These are phyloP conservation scores for Globisporangium sylvaticum DNA, from an alignment of 352 stramenopile genomes.

Conservation along the genomic window DNA sequence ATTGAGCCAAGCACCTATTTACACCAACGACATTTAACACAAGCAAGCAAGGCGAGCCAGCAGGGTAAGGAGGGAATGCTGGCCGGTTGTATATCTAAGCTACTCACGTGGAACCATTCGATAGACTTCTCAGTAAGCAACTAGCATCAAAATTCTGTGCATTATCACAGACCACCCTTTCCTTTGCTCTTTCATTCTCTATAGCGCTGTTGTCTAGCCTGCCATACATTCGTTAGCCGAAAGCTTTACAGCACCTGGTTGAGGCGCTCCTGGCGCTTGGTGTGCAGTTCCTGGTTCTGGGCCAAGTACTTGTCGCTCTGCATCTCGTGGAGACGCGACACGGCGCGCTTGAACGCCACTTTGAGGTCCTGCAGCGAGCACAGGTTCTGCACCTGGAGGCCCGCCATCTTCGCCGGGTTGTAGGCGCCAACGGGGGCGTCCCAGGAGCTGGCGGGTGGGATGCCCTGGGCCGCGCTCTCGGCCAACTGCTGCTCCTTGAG, in stretches of 20 bases:
- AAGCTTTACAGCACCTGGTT: conserved; percentile 17
- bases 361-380: conserved; percentile 70
- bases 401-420: conserved; percentile 54
- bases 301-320: conserved; percentile 67
- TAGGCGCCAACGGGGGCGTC: conserved; percentile 53
- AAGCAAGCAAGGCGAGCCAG: neutral
- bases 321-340: conserved; percentile 87
- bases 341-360: conserved; percentile 69
- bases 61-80: neutral
- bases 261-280: conserved; percentile 22
- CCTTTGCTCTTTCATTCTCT: neutral
- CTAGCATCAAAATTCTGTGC: neutral
- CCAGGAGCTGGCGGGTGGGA: conserved; percentile 65
- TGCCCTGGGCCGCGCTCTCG: conserved; percentile 31
- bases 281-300: conserved; percentile 35
- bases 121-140: neutral
- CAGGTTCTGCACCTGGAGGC: conserved; percentile 54
- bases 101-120: neutral
- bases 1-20: neutral
- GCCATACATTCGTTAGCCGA: too few relatives aligned
- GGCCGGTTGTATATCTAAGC: neutral
- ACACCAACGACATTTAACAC: neutral
- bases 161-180: neutral
- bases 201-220: neutral
- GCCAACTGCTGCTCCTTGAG: conserved; percentile 32